Conservation (phyloP, 2,329 filamentous ascomycete genomes). For the Epichloe scottii region DNA sequence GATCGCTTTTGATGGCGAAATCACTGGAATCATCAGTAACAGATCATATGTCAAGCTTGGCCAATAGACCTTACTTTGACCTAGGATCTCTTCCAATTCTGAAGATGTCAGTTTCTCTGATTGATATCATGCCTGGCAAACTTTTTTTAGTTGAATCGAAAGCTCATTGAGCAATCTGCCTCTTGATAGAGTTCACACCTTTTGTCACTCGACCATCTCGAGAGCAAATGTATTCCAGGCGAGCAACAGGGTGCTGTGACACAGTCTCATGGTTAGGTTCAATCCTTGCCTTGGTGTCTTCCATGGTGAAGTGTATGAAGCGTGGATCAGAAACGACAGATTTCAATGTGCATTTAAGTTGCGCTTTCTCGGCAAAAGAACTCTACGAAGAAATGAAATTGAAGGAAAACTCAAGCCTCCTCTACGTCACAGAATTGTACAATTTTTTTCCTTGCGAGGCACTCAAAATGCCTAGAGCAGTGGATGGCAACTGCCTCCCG, state of each 20-base stretch:
- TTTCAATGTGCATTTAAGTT: background rate
- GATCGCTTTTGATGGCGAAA: conserved; percentile 25
- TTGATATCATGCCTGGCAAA: conserved; percentile 14
- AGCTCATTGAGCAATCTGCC: background rate
- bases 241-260: background rate
- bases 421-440: background rate
- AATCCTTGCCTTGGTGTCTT: background rate
- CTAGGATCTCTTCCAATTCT: conserved; percentile 23
- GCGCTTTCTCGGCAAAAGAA: background rate
- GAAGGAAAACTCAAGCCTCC: too few relatives aligned
- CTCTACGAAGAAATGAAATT: background rate
- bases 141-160: conserved; percentile 1
- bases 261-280: background rate
- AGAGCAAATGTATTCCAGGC: conserved; percentile 4
- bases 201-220: conserved; percentile 1
- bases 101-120: conserved; percentile 19
- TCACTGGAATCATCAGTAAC: conserved; percentile 15
- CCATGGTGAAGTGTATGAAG: conserved; percentile 1
- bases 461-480: background rate
- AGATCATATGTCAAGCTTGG: background rate
- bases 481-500: background rate
- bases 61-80: conserved; percentile 18
- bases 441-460: background rate
- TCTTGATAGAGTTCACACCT: background rate
- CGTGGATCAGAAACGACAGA: background rate